Base-by-base conservation (phyloP, 345 rosid species). In the Streptanthus diversifolius region DNA sequence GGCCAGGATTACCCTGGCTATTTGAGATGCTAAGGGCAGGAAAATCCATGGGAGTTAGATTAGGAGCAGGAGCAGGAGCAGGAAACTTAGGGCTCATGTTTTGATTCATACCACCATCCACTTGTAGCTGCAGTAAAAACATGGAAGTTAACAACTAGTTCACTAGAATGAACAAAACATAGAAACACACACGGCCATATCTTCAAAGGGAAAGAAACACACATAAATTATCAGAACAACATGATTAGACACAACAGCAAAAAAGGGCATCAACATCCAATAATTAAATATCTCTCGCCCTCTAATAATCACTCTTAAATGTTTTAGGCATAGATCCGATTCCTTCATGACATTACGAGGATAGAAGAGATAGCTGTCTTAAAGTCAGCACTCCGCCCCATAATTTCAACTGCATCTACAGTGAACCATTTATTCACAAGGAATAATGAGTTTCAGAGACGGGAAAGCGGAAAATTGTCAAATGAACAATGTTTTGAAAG, bases 21-120 rank as follows among this genome's bases (percentile, higher is more conserved):
- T 85, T 93, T 48, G 84, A 66, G 54, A 77, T 80, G 35, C 84
- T 70, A 48, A 95, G 92, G 8, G 92, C 87, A 29, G 99, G 99
- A 77, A 95, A 95, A 80, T 95, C 98, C 85, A 86, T 54, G 3
- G 88, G 81, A 71, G 79, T 84, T 21, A 90, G 92, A 85, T 79
- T 86, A 68, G 99, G 93, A 73, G 90, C 81, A 36, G 51, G 51
- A 17, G 54, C 54, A 1, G 25, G 52, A 21, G 53, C 27, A 92
- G 75, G 63, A 85, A 73, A 29, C 86, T 90, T 95, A 22, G 90
- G 73, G 84, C 78, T 88, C 29, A 82, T 66, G 76, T 82, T 95
- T 73, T 87, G 98, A 82, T 71, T 81, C 81, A 89, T 73, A 71
- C 91, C 87, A 64, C 89, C 85, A 75, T 95, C 99, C 12, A 85